Conservation (phyloP, 352 stramenopile species). For the Globisporangium sylvaticum region DNA sequence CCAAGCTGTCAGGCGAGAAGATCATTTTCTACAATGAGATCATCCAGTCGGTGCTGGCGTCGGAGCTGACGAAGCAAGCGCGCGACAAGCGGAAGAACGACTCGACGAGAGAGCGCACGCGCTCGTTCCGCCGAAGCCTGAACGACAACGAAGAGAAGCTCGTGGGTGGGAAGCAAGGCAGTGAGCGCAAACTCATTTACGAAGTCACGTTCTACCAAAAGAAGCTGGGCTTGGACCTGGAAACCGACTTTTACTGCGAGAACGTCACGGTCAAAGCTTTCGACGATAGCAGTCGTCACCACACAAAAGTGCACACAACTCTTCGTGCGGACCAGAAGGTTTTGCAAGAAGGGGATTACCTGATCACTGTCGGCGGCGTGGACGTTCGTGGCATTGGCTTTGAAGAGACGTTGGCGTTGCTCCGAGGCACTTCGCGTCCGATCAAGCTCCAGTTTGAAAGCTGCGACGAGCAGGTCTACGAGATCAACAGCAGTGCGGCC, state of each 20-base stretch:
- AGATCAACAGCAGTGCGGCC: not conserved
- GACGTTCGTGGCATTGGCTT: constrained; percentile 84
- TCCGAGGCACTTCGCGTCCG: constrained; percentile 68
- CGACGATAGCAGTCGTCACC: constrained; percentile 38
- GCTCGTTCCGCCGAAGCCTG: constrained; percentile 60
- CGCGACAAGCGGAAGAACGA: constrained; percentile 60
- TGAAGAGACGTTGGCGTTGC: constrained; percentile 73
- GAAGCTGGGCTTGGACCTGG: constrained; percentile 78
- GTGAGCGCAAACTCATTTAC: constrained; percentile 64
- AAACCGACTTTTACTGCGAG: constrained; percentile 89
- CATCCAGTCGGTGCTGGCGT: constrained; percentile 65
- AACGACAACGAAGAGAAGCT: constrained; percentile 63
- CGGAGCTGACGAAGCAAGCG: constrained; percentile 75
- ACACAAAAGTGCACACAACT: constrained; percentile 58
- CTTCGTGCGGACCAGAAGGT: constrained; percentile 53
- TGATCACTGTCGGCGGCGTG: constrained; percentile 72
- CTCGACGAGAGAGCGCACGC: constrained; percentile 56
- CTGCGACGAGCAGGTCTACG: constrained; percentile 58
- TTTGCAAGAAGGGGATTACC: constrained; percentile 73
- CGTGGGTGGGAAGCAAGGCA: constrained; percentile 18
- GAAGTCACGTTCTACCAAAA: constrained; percentile 81
- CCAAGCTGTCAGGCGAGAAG: constrained; percentile 71
- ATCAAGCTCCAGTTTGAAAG: constrained; percentile 83
- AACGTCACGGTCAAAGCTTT: constrained; percentile 85
- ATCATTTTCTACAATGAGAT: constrained; percentile 89